Evolutionary conservation across 2,329 filamentous ascomycete species (phyloP), one percentile per base, ranked within the genome.

Genomic region (Cadophora sp.): DNA sequence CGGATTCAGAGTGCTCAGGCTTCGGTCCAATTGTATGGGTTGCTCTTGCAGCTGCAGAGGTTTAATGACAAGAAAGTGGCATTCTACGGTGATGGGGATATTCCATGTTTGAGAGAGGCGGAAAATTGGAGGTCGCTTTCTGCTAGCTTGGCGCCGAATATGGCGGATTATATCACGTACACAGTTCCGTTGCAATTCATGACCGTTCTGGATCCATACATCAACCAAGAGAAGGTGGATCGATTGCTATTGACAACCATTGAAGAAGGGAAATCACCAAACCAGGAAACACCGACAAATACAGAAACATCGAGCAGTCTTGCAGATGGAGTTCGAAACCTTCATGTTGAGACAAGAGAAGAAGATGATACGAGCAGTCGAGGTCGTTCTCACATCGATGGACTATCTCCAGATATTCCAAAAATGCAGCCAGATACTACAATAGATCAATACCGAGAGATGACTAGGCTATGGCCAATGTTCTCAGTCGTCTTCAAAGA

Each of bases 121-220:
- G 53, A 37, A 19, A 3, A 4, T 19, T 58, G 53, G 53, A 58
- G 53, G 24, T 24, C 53, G 4, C 8, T 58, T n/a, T 27, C 53
- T 58, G 53, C 53, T 11, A 37, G 31, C n/a, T n/a, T 58, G 53
- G 53, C 53, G 3, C 53, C 53, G 16, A 58, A 37, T 22, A 58
- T 58, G 53, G 19, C 37, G 29, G 53, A 58, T n/a, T 58, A 58
- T 29, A 31, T 58, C 29, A 58, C 53, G 9, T 58, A 58, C 19
- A 58, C 53, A 16, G 37, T 58, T 14, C 53, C 53, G 11, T 34
- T 58, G 29, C 53, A 58, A 11, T 58, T 58, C 19, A 58, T 58
- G 53, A 58, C 53, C 16, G 53, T 58, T 4, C n/a, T 58, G 16
- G 53, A 58, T 37, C 27, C 53, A 3, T 34, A n/a, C 27, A 58